Evolutionary conservation across 768 basidiomycete species (phyloP).

Genomic region (Psilocybe azurescens): DNA sequence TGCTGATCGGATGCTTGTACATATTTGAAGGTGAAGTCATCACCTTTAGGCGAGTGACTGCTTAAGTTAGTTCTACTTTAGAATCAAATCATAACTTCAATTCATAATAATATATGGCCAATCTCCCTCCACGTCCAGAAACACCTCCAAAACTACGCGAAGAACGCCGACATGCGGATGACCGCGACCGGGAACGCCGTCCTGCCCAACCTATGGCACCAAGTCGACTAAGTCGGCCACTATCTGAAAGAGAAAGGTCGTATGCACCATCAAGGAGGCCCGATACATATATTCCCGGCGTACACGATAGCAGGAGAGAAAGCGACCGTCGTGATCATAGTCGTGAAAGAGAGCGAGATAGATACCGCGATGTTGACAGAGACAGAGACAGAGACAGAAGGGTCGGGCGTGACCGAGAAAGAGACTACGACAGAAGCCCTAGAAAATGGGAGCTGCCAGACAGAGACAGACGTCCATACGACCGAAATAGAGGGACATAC

Average conservation of each 20-base stretch:
- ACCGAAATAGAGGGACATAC: slow-evolving; percentile 28
- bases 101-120: slow-evolving; percentile 32
- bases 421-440: slow-evolving; percentile 25
- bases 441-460: slow-evolving; percentile 29
- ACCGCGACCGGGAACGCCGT: slow-evolving; percentile 34
- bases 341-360: slow-evolving; percentile 25
- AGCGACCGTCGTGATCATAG: slow-evolving; percentile 29
- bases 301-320: slow-evolving; percentile 32
- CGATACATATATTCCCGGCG: slow-evolving; percentile 38
- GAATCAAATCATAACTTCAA: not conserved
- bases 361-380: slow-evolving; percentile 19
- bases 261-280: slow-evolving; percentile 24
- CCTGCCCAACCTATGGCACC: slow-evolving; percentile 29
- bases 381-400: slow-evolving; percentile 24
- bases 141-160: slow-evolving; percentile 32
- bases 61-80: not conserved
- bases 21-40: slow-evolving; percentile 17
- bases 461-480: slow-evolving; percentile 30
- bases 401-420: slow-evolving; percentile 11
- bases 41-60: not conserved
- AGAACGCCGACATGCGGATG: slow-evolving; percentile 21
- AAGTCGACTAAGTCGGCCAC: slow-evolving; percentile 19
- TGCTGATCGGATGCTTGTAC: not conserved
- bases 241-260: slow-evolving; percentile 23
- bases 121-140: slow-evolving; percentile 46